Percentiles rank a stretch among this genome's conserved stretches.
Evolutionary conservation across 2,329 filamentous ascomycete genomes (phyloP).

Genomic region (Penicillium sp.): DNA sequence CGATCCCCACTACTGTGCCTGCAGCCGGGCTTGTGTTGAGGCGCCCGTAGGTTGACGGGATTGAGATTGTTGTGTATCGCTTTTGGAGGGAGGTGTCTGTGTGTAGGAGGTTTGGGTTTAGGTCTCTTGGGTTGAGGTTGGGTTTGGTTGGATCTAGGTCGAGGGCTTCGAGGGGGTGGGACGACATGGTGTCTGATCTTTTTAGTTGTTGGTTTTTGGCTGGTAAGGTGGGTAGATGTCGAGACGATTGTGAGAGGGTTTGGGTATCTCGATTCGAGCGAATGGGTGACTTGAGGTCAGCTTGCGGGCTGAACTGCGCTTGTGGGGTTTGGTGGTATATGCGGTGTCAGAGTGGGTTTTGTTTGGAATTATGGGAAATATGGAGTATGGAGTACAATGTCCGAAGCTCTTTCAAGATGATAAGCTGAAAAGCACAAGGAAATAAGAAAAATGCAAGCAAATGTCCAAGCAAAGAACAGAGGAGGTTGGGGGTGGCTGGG

Average conservation of each 20-base stretch:
- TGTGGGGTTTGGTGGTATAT: neutral
- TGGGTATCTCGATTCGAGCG: neutral
- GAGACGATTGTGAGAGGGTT: neutral
- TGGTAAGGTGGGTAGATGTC: neutral
- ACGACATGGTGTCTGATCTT: neutral
- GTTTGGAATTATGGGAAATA: neutral
- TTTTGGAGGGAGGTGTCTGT: slow-evolving; percentile 12
- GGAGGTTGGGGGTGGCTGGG: slow-evolving; percentile 8
- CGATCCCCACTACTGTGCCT: slow-evolving; percentile 53
- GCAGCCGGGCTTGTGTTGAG: slow-evolving; percentile 46
- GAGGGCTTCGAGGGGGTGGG: neutral
- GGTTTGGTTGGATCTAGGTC: slow-evolving; percentile 2
- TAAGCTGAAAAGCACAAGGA: neutral
- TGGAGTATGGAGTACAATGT: neutral
- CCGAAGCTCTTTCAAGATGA: too few species aligned
- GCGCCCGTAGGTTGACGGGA: slow-evolving; percentile 54
- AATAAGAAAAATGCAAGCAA: neutral
- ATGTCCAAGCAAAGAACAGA: neutral
- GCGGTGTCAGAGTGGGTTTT: neutral
- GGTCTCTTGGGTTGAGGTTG: neutral
- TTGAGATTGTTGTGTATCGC: slow-evolving; percentile 37
- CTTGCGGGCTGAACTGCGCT: neutral
- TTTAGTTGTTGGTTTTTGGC: neutral
- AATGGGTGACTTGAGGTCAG: neutral
- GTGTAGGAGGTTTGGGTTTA: slow-evolving; percentile 6